Percentiles rank a stretch among this genome's conserved stretches.
phyloP scores from a whole-genome alignment of 306 rosid species.

The Rosa rugosa region DNA sequence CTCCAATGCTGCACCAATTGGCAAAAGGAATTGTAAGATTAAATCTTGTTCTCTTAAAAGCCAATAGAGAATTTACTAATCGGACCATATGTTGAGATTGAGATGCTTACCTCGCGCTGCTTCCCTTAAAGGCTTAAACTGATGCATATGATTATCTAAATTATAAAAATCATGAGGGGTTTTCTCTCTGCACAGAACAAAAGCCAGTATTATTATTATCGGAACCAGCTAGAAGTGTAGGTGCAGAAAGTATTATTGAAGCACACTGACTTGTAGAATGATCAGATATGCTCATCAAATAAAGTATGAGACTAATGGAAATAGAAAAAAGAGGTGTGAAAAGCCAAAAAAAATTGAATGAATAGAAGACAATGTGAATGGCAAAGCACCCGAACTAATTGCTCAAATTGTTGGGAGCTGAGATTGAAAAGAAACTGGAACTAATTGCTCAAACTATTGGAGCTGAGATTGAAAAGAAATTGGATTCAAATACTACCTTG shows the following conservation, averaged over 20 bases:
- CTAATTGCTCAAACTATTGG: no score
- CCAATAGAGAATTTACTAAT: constrained; percentile 43
- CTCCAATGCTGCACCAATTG: constrained; percentile 72
- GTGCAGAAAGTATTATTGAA: neutral
- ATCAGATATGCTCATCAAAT: neutral
- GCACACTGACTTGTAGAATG: neutral
- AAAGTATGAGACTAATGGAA: neutral
- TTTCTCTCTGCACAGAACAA: constrained; percentile 47
- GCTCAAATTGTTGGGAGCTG: neutral
- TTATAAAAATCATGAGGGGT: constrained; percentile 62
- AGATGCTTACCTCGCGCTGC: constrained; percentile 71
- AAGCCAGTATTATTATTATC: neutral
- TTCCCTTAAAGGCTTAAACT: constrained; percentile 63
- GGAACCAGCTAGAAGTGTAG: neutral
- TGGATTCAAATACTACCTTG: no score
- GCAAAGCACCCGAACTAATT: neutral
- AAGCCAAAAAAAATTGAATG: neutral
- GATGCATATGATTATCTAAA: constrained; percentile 75
- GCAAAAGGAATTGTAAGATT: constrained; percentile 19
- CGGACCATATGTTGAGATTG: neutral
- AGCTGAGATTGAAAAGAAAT: no score
- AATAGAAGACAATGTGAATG: neutral
- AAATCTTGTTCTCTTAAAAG: constrained; percentile 34
- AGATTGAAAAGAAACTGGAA: neutral
- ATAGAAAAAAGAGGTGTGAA: neutral